A percentile compares a stretch with the other conserved stretches of the same genome.
These are phyloP conservation scores for Eucalyptus pauciflora DNA, from an alignment of 345 rosid genomes.

Conservation along the genomic window DNA sequence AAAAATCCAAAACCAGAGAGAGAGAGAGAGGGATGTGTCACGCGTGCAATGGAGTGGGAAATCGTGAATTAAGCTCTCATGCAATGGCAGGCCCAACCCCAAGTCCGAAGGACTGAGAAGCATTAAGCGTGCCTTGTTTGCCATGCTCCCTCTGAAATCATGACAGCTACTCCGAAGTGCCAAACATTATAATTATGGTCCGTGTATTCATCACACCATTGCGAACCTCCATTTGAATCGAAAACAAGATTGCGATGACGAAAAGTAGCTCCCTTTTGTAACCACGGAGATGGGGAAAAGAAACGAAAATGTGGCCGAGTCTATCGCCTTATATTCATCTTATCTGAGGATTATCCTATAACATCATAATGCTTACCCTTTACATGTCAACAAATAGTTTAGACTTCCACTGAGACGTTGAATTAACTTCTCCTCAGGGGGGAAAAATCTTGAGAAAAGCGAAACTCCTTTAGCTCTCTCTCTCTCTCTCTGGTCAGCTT, in stretches of 20 bases:
- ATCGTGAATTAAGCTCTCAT: background rate
- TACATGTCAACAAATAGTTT: background rate
- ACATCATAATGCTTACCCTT: background rate
- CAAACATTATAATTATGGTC: background rate
- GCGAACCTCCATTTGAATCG: background rate
- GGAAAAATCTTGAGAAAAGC: background rate
- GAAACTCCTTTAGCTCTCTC: background rate
- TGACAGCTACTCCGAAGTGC: background rate
- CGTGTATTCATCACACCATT: background rate
- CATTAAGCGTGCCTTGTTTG: background rate
- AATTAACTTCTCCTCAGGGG: background rate
- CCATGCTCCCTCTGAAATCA: background rate
- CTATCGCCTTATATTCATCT: background rate
- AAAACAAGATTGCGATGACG: background rate
- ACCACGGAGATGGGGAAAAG: background rate
- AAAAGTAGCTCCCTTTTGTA: background rate
- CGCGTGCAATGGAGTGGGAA: background rate
- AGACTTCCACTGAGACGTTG: background rate
- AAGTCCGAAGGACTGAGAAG: background rate
- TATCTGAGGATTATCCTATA: background rate
- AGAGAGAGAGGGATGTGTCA: background rate
- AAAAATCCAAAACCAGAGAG: background rate
- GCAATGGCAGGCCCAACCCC: background rate
- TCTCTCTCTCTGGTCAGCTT: background rate
- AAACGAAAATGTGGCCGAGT: background rate